Evolutionary conservation across 148 eudicot genomes (phyloP).

Genomic region (Nyssa sinensis): DNA sequence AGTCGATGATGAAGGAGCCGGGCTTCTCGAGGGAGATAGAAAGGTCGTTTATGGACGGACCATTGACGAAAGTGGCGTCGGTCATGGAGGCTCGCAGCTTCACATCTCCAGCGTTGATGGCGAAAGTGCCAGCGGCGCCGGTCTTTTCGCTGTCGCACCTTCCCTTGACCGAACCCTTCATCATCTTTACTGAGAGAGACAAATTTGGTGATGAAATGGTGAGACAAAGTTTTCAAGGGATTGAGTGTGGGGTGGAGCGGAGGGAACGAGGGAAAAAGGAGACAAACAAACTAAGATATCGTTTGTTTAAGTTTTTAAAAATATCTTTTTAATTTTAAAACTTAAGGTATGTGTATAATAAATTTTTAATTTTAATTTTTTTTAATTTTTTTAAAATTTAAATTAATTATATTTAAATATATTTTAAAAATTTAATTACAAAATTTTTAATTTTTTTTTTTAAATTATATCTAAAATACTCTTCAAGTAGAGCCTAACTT

Average conservation of each 20-base stretch:
- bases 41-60: slow-evolving; percentile 39
- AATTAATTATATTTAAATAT: too few relatives aligned
- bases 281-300: not conserved
- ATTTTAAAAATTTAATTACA: too few relatives aligned
- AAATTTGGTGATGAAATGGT: not conserved
- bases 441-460: too few relatives aligned
- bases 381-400: too few relatives aligned
- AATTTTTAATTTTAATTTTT: too few relatives aligned
- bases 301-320: too few relatives aligned
- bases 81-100: slow-evolving; percentile 44
- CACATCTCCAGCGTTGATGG: slow-evolving; percentile 48
- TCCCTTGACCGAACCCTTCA: slow-evolving; percentile 41
- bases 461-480: too few relatives aligned
- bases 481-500: too few relatives aligned
- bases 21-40: slow-evolving; percentile 56
- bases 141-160: slow-evolving; percentile 32
- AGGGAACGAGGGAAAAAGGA: not conserved
- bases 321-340: too few relatives aligned
- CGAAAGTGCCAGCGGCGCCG: slow-evolving; percentile 35
- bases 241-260: not conserved
- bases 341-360: too few relatives aligned
- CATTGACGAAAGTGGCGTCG: slow-evolving; percentile 41
- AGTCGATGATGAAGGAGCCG: slow-evolving; percentile 50
- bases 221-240: not conserved
- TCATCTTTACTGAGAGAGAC: slow-evolving; percentile 8